Evolutionary conservation across 441 rosid species (phyloP), one percentile per base, ranked within the genome.

Genomic region (Metrosideros polymorpha): DNA sequence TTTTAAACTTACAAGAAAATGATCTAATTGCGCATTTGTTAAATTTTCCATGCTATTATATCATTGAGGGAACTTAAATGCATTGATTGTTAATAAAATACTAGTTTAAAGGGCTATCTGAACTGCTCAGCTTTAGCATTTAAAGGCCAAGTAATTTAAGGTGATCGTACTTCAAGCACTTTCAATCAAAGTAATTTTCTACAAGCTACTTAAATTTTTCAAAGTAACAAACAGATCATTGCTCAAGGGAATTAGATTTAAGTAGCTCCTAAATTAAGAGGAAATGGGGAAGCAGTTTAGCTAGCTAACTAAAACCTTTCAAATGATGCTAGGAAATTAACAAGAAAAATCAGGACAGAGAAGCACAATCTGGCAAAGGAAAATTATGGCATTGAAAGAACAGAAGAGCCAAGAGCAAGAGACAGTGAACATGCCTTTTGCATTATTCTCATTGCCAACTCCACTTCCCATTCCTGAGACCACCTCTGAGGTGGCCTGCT

Each of bases 391-490:
- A 71, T 10, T 71, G 47, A 71, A 71, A 39, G 79, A 71, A 71
- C 15, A 71, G 85, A 82, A 87, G 47, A 57, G 66, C 57, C 10
- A 55, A 71, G 84, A 52, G n/a, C 3, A 61, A 54, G 84, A 47
- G 83, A 82, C 22, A 87, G 57, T 71, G 84, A 82, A 89, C 94
- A 75, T 93, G 89, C 99, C 98, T 95, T 97, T 75, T 91, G 87
- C 96, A 96, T 92, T 89, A 96, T 59, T 91, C 91, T 88, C 86
- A 95, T 89, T 32, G 99, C 99, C 92, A 97, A 92, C 89, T 94
- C 99, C 76, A 96, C 99, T 90, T 97, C 99, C 98, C 96, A 93
- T 85, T 96, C 99, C 84, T 95, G 99, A 53, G 99, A 94, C 99
- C 99, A 96, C 87, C 90, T 95, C 88, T 75, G 92, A n/a, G 97